A percentile compares a stretch with the other conserved stretches of the same genome.
Conservation (phyloP, 305 asterid genomes). For the Ajuga reptans region DNA sequence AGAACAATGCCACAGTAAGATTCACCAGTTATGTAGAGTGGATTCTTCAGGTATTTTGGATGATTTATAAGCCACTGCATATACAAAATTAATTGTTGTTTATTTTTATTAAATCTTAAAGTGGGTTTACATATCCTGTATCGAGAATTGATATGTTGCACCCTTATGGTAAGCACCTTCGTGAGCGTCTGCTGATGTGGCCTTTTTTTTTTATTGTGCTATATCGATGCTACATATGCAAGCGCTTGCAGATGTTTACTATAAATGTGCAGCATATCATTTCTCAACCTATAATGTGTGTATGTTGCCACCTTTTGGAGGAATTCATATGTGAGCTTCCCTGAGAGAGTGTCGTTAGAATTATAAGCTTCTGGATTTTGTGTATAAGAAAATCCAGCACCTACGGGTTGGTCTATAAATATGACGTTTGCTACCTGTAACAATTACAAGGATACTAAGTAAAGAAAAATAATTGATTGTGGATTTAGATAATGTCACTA, state of each 20-base stretch:
- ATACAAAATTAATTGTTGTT: not conserved
- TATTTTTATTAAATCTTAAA: not conserved
- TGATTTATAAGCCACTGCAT: slow-evolving; percentile 42
- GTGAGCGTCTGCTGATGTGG: too few species aligned
- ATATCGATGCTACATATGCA: too few species aligned
- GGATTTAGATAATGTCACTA: too few species aligned
- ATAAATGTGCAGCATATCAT: too few species aligned
- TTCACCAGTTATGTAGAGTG: slow-evolving; percentile 34
- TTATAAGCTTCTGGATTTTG: slow-evolving; percentile 19
- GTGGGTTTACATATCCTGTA: too few species aligned
- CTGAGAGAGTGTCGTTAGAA: slow-evolving; percentile 19
- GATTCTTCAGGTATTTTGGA: slow-evolving; percentile 28
- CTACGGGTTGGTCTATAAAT: slow-evolving; percentile 28
- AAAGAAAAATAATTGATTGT: not conserved
- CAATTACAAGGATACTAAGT: not conserved
- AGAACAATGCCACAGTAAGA: slow-evolving; percentile 33
- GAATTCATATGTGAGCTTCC: slow-evolving; percentile 15
- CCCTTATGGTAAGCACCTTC: too few species aligned
- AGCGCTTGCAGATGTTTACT: too few species aligned
- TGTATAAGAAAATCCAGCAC: slow-evolving; percentile 32
- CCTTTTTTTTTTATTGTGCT: too few species aligned
- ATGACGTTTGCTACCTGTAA: slow-evolving; percentile 31
- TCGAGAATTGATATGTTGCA: too few species aligned
- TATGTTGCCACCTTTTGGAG: slow-evolving; percentile 22
- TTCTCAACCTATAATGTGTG: too few species aligned